Evolutionary conservation across 2,329 filamentous ascomycete species (phyloP), one percentile per base, ranked within the genome.

Genomic region (Cyanodermella asteris): DNA sequence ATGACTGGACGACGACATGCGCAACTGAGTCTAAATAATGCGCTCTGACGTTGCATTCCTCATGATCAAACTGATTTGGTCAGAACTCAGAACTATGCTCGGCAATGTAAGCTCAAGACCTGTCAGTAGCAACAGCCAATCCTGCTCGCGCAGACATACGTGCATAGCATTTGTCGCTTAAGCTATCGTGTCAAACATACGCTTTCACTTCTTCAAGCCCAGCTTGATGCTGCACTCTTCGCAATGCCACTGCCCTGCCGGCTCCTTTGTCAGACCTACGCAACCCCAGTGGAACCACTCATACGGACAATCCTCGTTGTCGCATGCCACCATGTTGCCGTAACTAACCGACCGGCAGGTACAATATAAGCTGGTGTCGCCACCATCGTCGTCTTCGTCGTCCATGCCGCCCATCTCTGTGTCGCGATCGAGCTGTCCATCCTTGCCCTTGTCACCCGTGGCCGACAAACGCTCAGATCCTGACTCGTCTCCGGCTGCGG

Each of bases 231-330:
- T 39, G 39, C 60, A 65, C 32, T 59, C 55, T 21, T 53, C 51
- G 41, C 60, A 65, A 40, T 54, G 64, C 60, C 60, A 65, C 24
- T 57, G 60, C 30, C 61, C 59, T 23, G 53, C 52, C 1, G 67
- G 67, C 35, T 66, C 60, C 36, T 61, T 59, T 21, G 57, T 63
- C 37, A 72, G 47, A 12, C 64, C 61, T 25, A 70, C 64, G 36
- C 67, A 72, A 20, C 57, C 61, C 43, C 69, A 56, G 50, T 72
- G 67, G 44, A 72, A 72, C 67, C 67, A 72, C 41, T 72, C 65
- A 33, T 63, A 59, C 8, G 60, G 56, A 45, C 67, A 72, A 28
- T 56, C 51, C 18, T 67, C 62, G 39, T 72, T 71, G 42, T 72
- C 67, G 38, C 67, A 72, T 8, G 64, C 67, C 20, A 72, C 61